Base-by-base conservation (phyloP, 83 land plant genomes). In the Thuja plicata region DNA sequence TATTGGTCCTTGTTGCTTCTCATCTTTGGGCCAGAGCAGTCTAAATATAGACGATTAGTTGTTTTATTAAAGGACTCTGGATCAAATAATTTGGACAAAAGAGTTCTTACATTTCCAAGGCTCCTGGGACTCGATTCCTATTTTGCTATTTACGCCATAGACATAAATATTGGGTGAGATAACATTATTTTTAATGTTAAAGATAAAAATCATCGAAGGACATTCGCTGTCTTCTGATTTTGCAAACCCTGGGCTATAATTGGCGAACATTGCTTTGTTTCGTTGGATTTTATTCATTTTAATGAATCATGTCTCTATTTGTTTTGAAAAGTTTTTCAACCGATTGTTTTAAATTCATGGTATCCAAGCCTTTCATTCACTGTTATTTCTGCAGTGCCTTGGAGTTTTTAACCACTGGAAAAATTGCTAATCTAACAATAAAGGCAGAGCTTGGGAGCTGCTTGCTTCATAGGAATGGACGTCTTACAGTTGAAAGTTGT, bases 381-480 rank as follows among this genome's bases (percentile, higher is more conserved):
- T 83, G 85, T 83, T 90, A 48, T 86, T 87, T 81, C 52, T 83
- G 89, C 96, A 98, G 99, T 91, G 99, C 99, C 12, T 88, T 98
- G 88, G 99, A 96, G 89, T 96, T 98, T 76, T 90, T 93, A 46
- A 94, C 99, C 32, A 98, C 93, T 74, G 96, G 99, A 90, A 97
- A 97, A 84, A 88, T 98, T 17, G 87, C 96, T 7, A 98, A 98
- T 88, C 89, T 98, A 88, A 97, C 98, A 0, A 94, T 98, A 35
- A 94, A 92, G 85, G 94, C 98, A 71, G 99, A 98, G 90, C 98
- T 98, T 43, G 99, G 99, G 16, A 96, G 94, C 94, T 98, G 99
- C 89, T 91, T 98, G 79, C 96, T 97, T 43, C 99, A 98, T 88
- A 92, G 97, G 87, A 94, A 94, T 86, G 99, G 99, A 16, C 92